Evolutionary conservation across 768 basidiomycete species (phyloP), one percentile per base, ranked within the genome.

Genomic region (Tylopilus subfusipes): DNA sequence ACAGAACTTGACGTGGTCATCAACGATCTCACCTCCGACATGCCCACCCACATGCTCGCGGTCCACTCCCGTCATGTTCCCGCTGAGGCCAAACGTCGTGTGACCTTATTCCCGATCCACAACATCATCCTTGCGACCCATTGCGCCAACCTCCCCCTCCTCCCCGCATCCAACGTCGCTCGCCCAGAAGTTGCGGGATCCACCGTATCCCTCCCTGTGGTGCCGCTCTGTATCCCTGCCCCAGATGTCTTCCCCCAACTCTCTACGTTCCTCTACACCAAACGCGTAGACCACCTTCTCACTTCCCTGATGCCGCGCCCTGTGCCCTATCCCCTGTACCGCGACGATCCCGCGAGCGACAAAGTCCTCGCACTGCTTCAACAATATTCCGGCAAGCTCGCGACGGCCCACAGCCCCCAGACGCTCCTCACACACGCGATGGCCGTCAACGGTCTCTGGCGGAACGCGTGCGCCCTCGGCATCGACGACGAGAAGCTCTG

Each of bases 171-270:
- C 3, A 29, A 49, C 9, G 50, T 70, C 11, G 16, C 16, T 10
- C 36, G 50, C 27, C 65, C 62, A 0, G 58, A 53, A 0, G 18
- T 18, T 0, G n/a, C 52, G 2, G 70, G 69, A 8, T 58, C 65
- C 13, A 61, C 59, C 2, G 30, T 69, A 0, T 56, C 60, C 2
- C 25, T 92, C 5, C 89, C 90, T 21, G 80, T 92, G 18, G 75
- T 90, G 13, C 84, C 83, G 2, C 70, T 93, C 60, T 75, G 80
- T 39, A 76, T 93, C 13, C 90, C 90, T 2, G 84, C 86, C 2
- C 82, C 87, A 0, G 77, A 80, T 2, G 82, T 87, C 0, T 91
- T 90, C 71, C 71, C 81, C 10, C 69, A 82, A 30, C 75, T 93
- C 10, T 82, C 83, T 59, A 68, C 75, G 0, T 90, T 80, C 74